These are phyloP conservation scores for Marasmius sp. DNA, from an alignment of 1,284 basidiomycete genomes.

Conservation along the genomic window DNA sequence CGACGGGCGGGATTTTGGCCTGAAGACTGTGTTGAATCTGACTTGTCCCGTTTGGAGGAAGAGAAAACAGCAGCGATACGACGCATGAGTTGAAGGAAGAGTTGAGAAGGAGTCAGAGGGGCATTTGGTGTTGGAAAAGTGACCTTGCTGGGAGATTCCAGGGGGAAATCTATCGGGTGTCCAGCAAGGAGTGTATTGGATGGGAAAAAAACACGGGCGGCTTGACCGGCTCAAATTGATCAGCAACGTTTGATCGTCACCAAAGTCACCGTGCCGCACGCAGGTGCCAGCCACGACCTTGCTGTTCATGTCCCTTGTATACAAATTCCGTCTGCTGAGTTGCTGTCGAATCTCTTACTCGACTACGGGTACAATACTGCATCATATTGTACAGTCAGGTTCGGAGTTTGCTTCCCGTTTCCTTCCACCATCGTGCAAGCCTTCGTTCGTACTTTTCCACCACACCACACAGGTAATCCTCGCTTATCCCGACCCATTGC, in stretches of 20 bases:
- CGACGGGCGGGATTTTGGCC: conserved; percentile 10
- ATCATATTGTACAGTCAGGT: neutral
- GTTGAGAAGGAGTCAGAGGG: neutral
- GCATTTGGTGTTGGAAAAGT: neutral
- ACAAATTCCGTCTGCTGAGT: no score
- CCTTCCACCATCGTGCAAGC: conserved; percentile 49
- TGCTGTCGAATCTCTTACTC: no score
- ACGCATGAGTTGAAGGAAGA: conserved; percentile 37
- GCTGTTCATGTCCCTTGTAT: neutral
- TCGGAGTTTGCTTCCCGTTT: conserved; percentile 11
- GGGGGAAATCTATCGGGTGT: neutral
- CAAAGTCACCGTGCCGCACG: no score
- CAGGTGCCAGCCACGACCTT: neutral
- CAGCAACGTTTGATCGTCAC: neutral
- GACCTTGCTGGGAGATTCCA: neutral
- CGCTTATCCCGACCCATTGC: conserved; percentile 50
- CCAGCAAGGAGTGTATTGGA: neutral
- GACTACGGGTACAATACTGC: neutral
- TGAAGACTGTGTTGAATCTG: conserved; percentile 22
- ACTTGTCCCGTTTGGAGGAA: conserved; percentile 47
- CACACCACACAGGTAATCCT: conserved; percentile 48
- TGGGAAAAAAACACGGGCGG: neutral
- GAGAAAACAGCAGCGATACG: conserved; percentile 55
- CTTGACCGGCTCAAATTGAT: neutral
- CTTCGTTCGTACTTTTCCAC: conserved; percentile 63